Evolutionary conservation across 306 rosid species (phyloP), one percentile per base, ranked within the genome.

Genomic region (Trifolium subterraneum): DNA sequence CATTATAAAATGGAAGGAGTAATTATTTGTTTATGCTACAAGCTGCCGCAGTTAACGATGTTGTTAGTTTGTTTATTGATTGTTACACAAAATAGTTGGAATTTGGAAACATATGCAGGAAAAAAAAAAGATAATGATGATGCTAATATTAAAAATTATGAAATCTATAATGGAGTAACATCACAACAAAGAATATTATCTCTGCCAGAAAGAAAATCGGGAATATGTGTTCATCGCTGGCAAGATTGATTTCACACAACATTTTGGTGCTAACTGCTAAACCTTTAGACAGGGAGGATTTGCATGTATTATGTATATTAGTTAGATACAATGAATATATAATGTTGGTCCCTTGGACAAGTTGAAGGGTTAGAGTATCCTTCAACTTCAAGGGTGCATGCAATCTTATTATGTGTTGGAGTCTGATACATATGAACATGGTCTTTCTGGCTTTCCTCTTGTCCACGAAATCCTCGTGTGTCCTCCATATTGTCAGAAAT

Each of bases 371-470:
- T 44, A 13, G 15, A 25, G 36, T 14, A 11, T 27, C 9, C 64
- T 60, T 59, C 65, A 59, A 59, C 65, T 27, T 60, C 38, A 58
- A 58, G 38, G 64, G 36, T 59, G 20, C 65, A 29, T 59, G 20
- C 65, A 29, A 60, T 60, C 65, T 29, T 60, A 35, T 60, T 60
- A 35, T 60, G 64, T 29, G 65, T 29, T 27, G 12, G 6, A 29
- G 10, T 58, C 18, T 25, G 38, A 58, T 58, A 25, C 13, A 58
- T 13, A 58, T 58, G 41, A 14, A 29, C 65, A 60, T 29, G 65
- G 41, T n/a, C 39, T 60, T 25, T 60, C 22, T 60, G 65, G 41
- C 20, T 29, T 11, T 29, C 41, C 5, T 58, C 18, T 25, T 58
- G 10, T 58, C 64, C 50, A 13, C 50, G 2, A 13, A 44, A 44